phyloP scores from a whole-genome alignment of 352 stramenopile species.

The Pythium apleroticum region DNA sequence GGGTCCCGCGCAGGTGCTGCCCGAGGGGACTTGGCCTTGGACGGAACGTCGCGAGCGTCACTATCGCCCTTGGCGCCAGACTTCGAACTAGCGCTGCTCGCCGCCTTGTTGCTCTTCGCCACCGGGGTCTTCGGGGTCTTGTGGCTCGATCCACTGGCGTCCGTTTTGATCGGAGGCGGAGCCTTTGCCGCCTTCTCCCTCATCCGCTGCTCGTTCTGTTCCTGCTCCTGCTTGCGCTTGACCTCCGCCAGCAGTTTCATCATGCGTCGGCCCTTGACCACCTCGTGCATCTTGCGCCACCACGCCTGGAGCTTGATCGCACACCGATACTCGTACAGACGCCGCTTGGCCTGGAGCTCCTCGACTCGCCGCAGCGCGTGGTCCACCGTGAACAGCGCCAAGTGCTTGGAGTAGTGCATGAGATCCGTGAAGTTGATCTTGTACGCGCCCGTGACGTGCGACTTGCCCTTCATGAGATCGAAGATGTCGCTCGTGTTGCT shows the following conservation, averaged over 20 bases:
- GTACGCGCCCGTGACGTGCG: slow-evolving; percentile 4
- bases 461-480: slow-evolving; percentile 34
- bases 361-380: slow-evolving; percentile 57
- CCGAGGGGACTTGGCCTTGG: background rate
- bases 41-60: slow-evolving; percentile 1
- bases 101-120: background rate
- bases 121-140: background rate
- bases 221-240: slow-evolving; percentile 44
- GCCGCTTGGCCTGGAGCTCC: slow-evolving; percentile 52
- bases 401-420: slow-evolving; percentile 66
- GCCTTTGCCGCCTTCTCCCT: slow-evolving; percentile 13
- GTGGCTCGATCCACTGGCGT: background rate
- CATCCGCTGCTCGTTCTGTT: slow-evolving; percentile 32
- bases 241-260: slow-evolving; percentile 45
- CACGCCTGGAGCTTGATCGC: slow-evolving; percentile 61
- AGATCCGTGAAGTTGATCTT: slow-evolving; percentile 59
- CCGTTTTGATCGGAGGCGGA: slow-evolving; percentile 2
- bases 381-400: slow-evolving; percentile 66
- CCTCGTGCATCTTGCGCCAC: slow-evolving; percentile 50
- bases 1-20: background rate
- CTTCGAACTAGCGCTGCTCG: slow-evolving; percentile 1
- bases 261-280: slow-evolving; percentile 44
- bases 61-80: background rate
- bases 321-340: slow-evolving; percentile 47
- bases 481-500: slow-evolving; percentile 36